phyloP scores from a whole-genome alignment of 257 asterid species.

The Capsicum baccatum region DNA sequence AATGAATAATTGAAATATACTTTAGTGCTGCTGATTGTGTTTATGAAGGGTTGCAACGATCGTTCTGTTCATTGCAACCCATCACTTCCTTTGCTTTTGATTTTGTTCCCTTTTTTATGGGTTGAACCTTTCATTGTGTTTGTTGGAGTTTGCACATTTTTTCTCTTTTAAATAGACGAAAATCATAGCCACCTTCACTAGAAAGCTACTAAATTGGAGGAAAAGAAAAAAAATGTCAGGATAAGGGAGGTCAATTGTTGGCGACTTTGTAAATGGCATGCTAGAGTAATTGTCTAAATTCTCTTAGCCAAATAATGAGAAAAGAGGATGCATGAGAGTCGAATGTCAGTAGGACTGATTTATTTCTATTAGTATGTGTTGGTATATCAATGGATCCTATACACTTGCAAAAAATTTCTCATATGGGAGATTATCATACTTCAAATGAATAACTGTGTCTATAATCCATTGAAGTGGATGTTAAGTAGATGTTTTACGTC shows the following conservation, averaged over 20 bases:
- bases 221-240: background rate
- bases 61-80: background rate
- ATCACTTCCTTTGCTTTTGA: background rate
- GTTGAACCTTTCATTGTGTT: slow-evolving; percentile 5
- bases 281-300: slow-evolving; percentile 18
- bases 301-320: background rate
- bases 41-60: background rate
- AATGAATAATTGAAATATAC: background rate
- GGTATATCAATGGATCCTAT: background rate
- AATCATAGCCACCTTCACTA: background rate
- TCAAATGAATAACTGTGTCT: background rate
- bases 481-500: background rate
- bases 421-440: background rate
- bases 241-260: background rate
- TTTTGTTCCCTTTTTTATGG: background rate
- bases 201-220: background rate
- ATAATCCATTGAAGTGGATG: background rate
- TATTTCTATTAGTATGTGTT: background rate
- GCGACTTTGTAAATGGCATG: background rate
- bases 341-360: background rate
- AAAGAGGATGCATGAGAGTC: slow-evolving; percentile 14
- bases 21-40: background rate
- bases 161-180: background rate
- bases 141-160: background rate
- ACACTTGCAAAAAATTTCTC: background rate